Conservation (phyloP, 1,139 yeast species). For the Yamadazyma trypodendri region DNA sequence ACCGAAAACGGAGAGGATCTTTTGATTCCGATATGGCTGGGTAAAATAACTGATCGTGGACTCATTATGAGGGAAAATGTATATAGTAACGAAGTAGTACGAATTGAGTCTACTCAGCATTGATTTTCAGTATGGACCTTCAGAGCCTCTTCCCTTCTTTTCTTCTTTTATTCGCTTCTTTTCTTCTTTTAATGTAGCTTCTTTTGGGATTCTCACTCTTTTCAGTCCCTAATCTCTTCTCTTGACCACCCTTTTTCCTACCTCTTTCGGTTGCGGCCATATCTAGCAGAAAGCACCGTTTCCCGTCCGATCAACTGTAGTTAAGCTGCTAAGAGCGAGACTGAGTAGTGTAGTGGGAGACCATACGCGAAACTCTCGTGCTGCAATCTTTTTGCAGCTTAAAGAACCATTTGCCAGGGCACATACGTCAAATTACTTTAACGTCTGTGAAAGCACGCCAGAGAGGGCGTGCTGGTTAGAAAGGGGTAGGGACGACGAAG, state of each 20-base stretch:
- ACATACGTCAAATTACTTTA: too few species aligned
- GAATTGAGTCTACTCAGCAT: neutral
- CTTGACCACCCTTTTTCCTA: too few species aligned
- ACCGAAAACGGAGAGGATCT: constrained; percentile 11
- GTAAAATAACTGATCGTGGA: neutral
- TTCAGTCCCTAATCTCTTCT: too few species aligned
- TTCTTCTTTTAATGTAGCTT: too few species aligned
- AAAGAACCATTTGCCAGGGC: too few species aligned
- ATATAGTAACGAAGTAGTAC: neutral
- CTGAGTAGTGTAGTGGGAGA: constrained; percentile 56
- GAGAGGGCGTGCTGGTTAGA: too few species aligned
- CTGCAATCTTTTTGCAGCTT: constrained; percentile 33
- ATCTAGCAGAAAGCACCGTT: constrained; percentile 49
- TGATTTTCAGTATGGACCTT: too few species aligned
- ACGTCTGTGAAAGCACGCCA: neutral
- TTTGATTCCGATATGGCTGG: constrained; percentile 4
- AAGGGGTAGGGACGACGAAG: too few species aligned
- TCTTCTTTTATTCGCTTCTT: too few species aligned
- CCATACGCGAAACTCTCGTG: constrained; percentile 55
- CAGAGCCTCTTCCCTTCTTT: too few species aligned
- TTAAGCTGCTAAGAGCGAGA: constrained; percentile 52
- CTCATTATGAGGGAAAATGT: too few species aligned
- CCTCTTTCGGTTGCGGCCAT: constrained; percentile 39
- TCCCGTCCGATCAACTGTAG: constrained; percentile 48
- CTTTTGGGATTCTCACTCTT: too few species aligned